Conservation (phyloP, 768 basidiomycete genomes). For the Termitomyces eurrhizus region DNA sequence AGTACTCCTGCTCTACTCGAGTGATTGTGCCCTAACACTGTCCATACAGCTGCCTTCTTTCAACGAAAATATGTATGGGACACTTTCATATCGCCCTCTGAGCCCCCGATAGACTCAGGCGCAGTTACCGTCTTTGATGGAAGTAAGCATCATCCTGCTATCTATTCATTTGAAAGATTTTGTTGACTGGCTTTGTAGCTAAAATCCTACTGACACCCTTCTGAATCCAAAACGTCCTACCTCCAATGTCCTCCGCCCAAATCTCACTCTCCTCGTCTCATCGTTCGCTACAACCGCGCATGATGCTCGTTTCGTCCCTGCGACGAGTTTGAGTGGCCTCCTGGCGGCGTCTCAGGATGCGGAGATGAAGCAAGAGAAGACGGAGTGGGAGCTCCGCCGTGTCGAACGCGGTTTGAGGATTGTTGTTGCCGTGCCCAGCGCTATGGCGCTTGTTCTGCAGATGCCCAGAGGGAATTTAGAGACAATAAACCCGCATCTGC, state of each 20-base stretch:
- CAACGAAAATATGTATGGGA: constrained; percentile 75
- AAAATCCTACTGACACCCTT: constrained; percentile 86
- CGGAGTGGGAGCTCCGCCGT: constrained; percentile 64
- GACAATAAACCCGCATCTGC: constrained; percentile 93
- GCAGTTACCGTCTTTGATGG: constrained; percentile 89
- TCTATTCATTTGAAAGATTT: background rate
- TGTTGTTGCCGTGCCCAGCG: constrained; percentile 81
- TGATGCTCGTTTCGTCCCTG: constrained; percentile 70
- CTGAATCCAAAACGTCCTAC: constrained; percentile 91
- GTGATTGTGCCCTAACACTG: background rate
- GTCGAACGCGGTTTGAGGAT: constrained; percentile 90
- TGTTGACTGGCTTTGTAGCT: constrained; percentile 49
- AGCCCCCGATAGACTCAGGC: constrained; percentile 73
- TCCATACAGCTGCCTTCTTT: constrained; percentile 44
- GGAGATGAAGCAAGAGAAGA: constrained; percentile 22
- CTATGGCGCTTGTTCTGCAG: constrained; percentile 89
- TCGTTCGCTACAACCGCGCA: constrained; percentile 69
- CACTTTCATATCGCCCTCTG: constrained; percentile 55
- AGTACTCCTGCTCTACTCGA: constrained; percentile 39
- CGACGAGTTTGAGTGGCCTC: constrained; percentile 27
- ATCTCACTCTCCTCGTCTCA: constrained; percentile 27
- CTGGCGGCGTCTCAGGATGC: constrained; percentile 23
- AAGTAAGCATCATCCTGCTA: constrained; percentile 43
- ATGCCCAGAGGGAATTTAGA: constrained; percentile 98
- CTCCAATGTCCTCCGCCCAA: constrained; percentile 85